Evolutionary conservation across 2,329 filamentous ascomycete genomes (phyloP).

Genomic region (Leptosphaerulina australis): DNA sequence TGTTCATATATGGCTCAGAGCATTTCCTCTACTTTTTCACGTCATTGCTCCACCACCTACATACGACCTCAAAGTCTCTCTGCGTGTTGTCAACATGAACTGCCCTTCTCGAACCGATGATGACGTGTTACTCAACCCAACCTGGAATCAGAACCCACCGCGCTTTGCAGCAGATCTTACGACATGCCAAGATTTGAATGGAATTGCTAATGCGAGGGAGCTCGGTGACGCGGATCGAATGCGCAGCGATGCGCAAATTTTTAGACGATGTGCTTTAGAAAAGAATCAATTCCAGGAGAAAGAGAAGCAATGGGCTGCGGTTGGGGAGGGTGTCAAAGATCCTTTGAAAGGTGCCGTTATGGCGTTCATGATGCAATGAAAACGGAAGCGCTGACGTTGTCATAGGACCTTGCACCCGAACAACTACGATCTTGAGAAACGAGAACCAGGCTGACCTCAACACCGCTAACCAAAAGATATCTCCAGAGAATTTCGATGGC

Average conservation of each 20-base stretch:
- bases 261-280: slow-evolving; percentile 24
- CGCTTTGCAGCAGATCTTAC: slow-evolving; percentile 40
- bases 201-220: slow-evolving; percentile 41
- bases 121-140: slow-evolving; percentile 32
- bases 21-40: slow-evolving; percentile 19
- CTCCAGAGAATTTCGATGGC: slow-evolving; percentile 10
- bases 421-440: slow-evolving; percentile 24
- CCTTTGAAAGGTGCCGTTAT: slow-evolving; percentile 23
- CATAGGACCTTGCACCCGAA: slow-evolving; percentile 40
- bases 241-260: slow-evolving; percentile 18
- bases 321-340: slow-evolving; percentile 39
- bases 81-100: slow-evolving; percentile 30
- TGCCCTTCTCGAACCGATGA: slow-evolving; percentile 40
- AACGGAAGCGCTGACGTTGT: slow-evolving; percentile 17
- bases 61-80: background rate
- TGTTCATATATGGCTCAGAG: slow-evolving; percentile 24
- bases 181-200: slow-evolving; percentile 40
- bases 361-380: slow-evolving; percentile 4
- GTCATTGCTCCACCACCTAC: slow-evolving; percentile 22
- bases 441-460: slow-evolving; percentile 27
- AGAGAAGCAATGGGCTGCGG: slow-evolving; percentile 17
- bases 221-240: slow-evolving; percentile 33
- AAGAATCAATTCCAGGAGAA: slow-evolving; percentile 25
- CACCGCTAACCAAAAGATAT: slow-evolving; percentile 1
- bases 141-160: slow-evolving; percentile 42